phyloP scores from a whole-genome alignment of 2,329 filamentous ascomycete genomes.

The Penicillium sp. region DNA sequence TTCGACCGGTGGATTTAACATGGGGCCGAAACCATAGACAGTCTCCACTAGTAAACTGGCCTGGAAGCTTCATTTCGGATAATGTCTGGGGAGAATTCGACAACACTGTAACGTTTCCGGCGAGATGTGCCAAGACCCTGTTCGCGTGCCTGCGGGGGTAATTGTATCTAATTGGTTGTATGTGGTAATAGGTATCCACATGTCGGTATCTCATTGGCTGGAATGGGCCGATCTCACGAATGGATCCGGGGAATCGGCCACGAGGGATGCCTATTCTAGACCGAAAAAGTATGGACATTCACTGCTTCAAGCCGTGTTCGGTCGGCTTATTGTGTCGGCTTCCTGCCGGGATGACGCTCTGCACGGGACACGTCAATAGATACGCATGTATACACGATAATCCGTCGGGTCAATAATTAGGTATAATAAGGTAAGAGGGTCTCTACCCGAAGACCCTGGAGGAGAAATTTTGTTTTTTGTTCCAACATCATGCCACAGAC shows the following conservation, averaged over 20 bases:
- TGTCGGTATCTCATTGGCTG: slow-evolving; percentile 1
- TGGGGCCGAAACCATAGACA: slow-evolving; percentile 1
- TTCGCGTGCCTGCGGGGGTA: slow-evolving; percentile 9
- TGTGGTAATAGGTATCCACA: slow-evolving; percentile 4
- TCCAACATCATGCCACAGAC: background rate
- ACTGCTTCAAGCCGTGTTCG: slow-evolving; percentile 13
- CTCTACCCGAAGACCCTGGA: background rate
- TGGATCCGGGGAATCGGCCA: slow-evolving; percentile 22
- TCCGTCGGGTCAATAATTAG: background rate
- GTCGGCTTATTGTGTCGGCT: slow-evolving; percentile 4
- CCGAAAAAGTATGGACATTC: slow-evolving; percentile 9
- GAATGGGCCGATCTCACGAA: slow-evolving; percentile 2
- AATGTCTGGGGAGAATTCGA: slow-evolving; percentile 10
- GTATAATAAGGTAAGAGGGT: background rate
- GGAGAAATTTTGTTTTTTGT: background rate
- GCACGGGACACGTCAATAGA: background rate
- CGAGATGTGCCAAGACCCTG: slow-evolving; percentile 14
- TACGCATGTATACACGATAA: too few species aligned
- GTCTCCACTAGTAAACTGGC: background rate
- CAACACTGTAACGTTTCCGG: slow-evolving; percentile 8
- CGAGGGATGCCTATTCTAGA: slow-evolving; percentile 4
- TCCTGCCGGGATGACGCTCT: slow-evolving; percentile 2
- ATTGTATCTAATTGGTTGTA: slow-evolving; percentile 7
- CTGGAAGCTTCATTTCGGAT: slow-evolving; percentile 4
- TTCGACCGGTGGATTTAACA: background rate